These are phyloP conservation scores for Jaltomata sinuosa DNA, from an alignment of 257 asterid species.

Conservation along the genomic window DNA sequence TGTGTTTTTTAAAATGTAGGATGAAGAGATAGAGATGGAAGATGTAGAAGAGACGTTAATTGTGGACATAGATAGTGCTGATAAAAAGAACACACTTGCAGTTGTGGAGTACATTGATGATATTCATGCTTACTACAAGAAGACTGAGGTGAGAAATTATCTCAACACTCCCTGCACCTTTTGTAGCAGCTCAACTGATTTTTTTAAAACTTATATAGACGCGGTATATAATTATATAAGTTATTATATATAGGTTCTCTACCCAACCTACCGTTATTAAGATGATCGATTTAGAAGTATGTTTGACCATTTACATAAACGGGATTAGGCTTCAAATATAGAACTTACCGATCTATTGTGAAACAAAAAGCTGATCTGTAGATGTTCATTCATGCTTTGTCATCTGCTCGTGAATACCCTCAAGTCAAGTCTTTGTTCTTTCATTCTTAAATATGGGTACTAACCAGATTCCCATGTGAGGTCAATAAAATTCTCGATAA, in stretches of 20 bases:
- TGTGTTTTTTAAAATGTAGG: slow-evolving; percentile 12
- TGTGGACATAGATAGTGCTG: slow-evolving; percentile 47
- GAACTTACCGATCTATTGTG: not conserved
- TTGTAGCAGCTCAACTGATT: not conserved
- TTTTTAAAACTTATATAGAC: not conserved
- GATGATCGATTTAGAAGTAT: not conserved
- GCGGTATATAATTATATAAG: not conserved
- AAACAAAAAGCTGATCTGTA: not conserved
- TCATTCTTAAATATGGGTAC: not conserved
- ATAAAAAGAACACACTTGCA: slow-evolving; percentile 45
- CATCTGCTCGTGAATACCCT: not conserved
- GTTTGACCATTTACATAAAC: not conserved
- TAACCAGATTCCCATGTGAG: not conserved
- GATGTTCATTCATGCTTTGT: not conserved
- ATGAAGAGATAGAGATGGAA: slow-evolving; percentile 50
- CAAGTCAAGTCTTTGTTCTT: not conserved
- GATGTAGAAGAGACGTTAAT: slow-evolving; percentile 27
- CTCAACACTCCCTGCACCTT: not conserved
- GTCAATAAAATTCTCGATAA: not conserved
- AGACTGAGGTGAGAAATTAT: slow-evolving; percentile 41
- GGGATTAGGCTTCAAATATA: not conserved
- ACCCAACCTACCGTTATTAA: not conserved
- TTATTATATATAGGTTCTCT: not conserved
- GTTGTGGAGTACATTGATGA: slow-evolving; percentile 70
- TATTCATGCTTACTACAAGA: slow-evolving; percentile 41